Base-by-base conservation (phyloP, 139 green algal genomes). In the Chlorella sorokiniana region DNA sequence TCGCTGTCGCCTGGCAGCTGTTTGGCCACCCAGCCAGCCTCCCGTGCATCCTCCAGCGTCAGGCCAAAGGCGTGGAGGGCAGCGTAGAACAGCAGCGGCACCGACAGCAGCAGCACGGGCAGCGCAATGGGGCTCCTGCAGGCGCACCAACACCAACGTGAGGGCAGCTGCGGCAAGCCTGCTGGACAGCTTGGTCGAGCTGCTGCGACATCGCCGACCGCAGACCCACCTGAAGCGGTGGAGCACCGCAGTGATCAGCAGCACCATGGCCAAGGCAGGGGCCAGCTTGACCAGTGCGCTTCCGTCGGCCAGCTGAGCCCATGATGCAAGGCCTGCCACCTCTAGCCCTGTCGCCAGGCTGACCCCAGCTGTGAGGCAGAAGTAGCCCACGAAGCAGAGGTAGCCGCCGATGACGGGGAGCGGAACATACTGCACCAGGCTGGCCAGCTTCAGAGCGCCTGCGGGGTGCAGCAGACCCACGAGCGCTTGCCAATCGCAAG, bases 371-470 rank as follows among this genome's bases (percentile, higher is more conserved):
- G 89, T 88, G 3, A 94, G 69, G 69, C 90, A 94, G 78, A 95
- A 95, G 76, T 90, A 94, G 44, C 91, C 90, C 31, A 89, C 86
- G 69, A 86, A 84, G 29, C 69, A 76, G 11, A 86, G 64, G 70
- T 89, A 85, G 20, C 90, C 91, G 1, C 92, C 93, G 25, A 96
- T 87, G 38, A 95, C 89, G 0, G 92, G 90, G 74, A 96, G 84
- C 18, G 94, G 94, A 18, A 96, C 86, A 76, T 95, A 95, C 84
- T 95, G 92, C 35, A 96, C 91, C 54, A 96, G 71, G 20, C 86
- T 86, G 0, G 93, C 94, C 48, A 95, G 80, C 42, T 87, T 87
- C 37, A 91, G 87, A 25, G 76, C 72, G 16, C 89, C 91, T 93
- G 86, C 80, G 78, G 48, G 48, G 14, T 59, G 29, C 14, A 20